Conservation (phyloP, 345 rosid genomes). For the Anacardium occidentale region DNA sequence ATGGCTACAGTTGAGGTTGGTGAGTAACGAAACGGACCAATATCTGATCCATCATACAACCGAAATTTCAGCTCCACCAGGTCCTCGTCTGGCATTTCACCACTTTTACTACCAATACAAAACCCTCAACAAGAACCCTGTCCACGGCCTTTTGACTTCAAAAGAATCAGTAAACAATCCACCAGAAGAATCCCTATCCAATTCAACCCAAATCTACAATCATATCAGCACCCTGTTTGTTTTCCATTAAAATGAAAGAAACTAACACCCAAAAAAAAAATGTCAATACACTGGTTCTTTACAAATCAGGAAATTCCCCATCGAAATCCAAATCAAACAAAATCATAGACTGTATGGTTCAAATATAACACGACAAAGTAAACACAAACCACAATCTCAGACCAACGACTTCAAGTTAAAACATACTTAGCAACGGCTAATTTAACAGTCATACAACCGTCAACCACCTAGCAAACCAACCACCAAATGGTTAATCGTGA, state of each 20-base stretch:
- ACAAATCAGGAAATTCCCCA: not conserved
- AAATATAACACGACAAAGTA: not conserved
- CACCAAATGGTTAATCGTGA: not conserved
- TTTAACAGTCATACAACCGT: not conserved
- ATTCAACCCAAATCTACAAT: conserved; percentile 1
- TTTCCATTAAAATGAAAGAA: conserved; percentile 10
- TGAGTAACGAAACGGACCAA: conserved; percentile 84
- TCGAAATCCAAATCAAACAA: not conserved
- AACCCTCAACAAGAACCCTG: conserved; percentile 2
- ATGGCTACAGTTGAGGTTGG: conserved; percentile 69
- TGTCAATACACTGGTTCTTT: not conserved
- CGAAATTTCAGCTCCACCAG: conserved; percentile 83
- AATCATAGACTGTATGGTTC: not conserved
- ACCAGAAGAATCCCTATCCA: conserved; percentile 10
- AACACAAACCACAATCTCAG: conserved; percentile 1
- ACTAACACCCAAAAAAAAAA: not conserved
- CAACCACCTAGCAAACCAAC: not conserved
- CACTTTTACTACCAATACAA: conserved; percentile 26
- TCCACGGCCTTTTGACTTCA: conserved; percentile 1
- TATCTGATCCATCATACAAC: conserved; percentile 85
- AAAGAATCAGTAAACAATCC: conserved; percentile 7
- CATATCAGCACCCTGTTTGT: not conserved
- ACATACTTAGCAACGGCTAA: not conserved
- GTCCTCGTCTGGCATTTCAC: conserved; percentile 80
- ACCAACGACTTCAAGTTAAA: not conserved